These are phyloP conservation scores for Clathrospora elynae DNA, from an alignment of 2,329 filamentous ascomycete species.

Conservation along the genomic window DNA sequence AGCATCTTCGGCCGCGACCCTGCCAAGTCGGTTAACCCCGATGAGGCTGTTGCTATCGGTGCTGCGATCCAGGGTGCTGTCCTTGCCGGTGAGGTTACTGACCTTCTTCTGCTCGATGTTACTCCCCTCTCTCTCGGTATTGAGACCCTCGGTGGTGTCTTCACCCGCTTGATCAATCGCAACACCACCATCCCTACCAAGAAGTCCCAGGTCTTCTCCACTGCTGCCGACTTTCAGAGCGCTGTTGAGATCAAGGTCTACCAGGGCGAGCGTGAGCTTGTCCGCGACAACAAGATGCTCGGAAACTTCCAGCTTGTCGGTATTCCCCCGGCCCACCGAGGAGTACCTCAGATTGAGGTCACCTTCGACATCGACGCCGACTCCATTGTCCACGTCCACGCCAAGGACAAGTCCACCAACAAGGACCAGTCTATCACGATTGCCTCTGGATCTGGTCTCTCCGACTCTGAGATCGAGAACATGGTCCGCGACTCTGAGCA, in stretches of 20 bases:
- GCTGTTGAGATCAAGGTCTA: slow-evolving; percentile 99
- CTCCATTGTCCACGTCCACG: slow-evolving; percentile 95
- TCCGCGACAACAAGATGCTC: slow-evolving; percentile 97
- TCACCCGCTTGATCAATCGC: slow-evolving; percentile 97
- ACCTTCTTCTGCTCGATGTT: slow-evolving; percentile 92
- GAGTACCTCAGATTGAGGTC: slow-evolving; percentile 95
- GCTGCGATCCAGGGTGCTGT: slow-evolving; percentile 97
- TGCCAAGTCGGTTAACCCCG: slow-evolving; percentile 97
- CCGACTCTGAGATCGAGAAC: slow-evolving; percentile 89
- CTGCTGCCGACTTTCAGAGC: slow-evolving; percentile 96
- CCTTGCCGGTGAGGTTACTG: slow-evolving; percentile 93
- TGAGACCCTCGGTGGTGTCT: slow-evolving; percentile 96
- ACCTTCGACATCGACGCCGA: slow-evolving; percentile 99
- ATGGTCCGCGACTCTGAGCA: slow-evolving; percentile 99
- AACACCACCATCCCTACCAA: slow-evolving; percentile 99
- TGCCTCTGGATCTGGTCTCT: slow-evolving; percentile 94
- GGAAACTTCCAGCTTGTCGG: slow-evolving; percentile 99
- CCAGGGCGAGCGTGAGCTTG: slow-evolving; percentile 99
- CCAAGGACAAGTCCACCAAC: slow-evolving; percentile 98
- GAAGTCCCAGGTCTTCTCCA: slow-evolving; percentile 98
- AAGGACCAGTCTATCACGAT: slow-evolving; percentile 99
- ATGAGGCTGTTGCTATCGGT: slow-evolving; percentile 97
- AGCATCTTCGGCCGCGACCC: slow-evolving; percentile 94
- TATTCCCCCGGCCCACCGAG: slow-evolving; percentile 93
- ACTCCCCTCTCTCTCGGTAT: slow-evolving; percentile 97